Percentiles rank a stretch among this genome's conserved stretches.
Evolutionary conservation across 2,329 filamentous ascomycete species (phyloP).

Genomic region (Beauveria medogensis): DNA sequence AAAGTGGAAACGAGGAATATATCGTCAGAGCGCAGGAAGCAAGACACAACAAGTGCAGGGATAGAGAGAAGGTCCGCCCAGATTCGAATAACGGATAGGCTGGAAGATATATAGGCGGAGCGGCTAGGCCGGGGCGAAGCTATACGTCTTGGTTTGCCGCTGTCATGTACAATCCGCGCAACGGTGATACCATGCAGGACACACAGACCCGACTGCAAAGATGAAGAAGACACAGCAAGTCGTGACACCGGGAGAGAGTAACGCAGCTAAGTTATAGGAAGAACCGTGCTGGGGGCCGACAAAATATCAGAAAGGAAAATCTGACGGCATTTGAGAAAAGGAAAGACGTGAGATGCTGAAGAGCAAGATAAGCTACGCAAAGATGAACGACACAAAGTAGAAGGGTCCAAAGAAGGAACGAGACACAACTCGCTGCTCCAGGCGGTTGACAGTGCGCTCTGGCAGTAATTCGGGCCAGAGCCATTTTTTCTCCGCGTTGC

Average conservation of each 20-base stretch:
- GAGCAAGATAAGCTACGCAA: background rate
- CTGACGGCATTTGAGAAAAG: constrained; percentile 4
- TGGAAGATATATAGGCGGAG: constrained; percentile 7
- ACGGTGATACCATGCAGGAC: constrained; percentile 9
- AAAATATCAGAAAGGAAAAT: background rate
- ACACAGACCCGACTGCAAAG: constrained; percentile 8
- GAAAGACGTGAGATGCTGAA: background rate
- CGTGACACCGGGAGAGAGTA: background rate
- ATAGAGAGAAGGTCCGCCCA: background rate
- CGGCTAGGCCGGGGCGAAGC: background rate
- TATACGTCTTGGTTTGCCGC: constrained; percentile 11
- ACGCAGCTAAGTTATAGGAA: background rate
- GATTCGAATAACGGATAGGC: background rate
- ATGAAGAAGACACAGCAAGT: background rate
- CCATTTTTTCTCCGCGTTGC: constrained; percentile 9
- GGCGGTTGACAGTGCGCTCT: background rate
- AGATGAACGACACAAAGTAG: background rate
- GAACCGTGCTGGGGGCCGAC: background rate
- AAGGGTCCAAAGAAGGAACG: constrained; percentile 8
- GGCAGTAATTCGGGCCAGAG: background rate
- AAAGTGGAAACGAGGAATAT: background rate
- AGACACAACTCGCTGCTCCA: background rate
- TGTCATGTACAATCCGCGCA: constrained; percentile 10
- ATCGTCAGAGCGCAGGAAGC: background rate
- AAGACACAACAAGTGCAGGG: background rate